These are phyloP conservation scores for Lepiota subincarnata DNA, from an alignment of 768 basidiomycete genomes.

Conservation along the genomic window DNA sequence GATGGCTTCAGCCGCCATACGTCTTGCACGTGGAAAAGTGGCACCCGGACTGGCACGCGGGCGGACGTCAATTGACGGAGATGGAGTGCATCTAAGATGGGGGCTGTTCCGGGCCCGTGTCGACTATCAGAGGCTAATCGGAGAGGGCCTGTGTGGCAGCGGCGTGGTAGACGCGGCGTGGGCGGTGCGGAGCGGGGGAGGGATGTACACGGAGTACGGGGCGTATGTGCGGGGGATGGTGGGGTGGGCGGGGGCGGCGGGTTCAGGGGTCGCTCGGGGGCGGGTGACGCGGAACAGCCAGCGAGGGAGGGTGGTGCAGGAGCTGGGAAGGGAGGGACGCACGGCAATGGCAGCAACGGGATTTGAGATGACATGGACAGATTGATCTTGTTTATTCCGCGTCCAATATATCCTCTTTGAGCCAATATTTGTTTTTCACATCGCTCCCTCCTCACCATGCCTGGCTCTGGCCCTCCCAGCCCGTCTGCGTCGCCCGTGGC, in stretches of 20 bases:
- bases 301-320: slow-evolving; percentile 39
- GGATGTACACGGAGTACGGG: slow-evolving; percentile 61
- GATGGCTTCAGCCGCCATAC: slow-evolving; percentile 44
- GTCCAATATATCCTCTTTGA: slow-evolving; percentile 15
- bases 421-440: slow-evolving; percentile 1
- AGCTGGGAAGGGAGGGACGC: slow-evolving; percentile 32
- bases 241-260: slow-evolving; percentile 35
- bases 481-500: not conserved
- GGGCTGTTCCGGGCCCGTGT: slow-evolving; percentile 35
- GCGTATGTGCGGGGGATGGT: slow-evolving; percentile 66
- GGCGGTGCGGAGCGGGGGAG: not conserved
- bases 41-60: slow-evolving; percentile 21
- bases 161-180: not conserved
- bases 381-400: slow-evolving; percentile 21
- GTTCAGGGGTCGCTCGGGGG: slow-evolving; percentile 17
- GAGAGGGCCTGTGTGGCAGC: slow-evolving; percentile 17
- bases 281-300: slow-evolving; percentile 54
- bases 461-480: not conserved
- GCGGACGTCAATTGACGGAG: slow-evolving; percentile 27
- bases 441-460: too few relatives aligned
- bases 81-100: slow-evolving; percentile 12
- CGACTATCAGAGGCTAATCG: slow-evolving; percentile 39
- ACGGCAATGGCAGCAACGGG: slow-evolving; percentile 13
- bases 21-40: slow-evolving; percentile 40
- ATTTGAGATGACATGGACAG: slow-evolving; percentile 19